These are phyloP conservation scores for Aspergillus funiculosus DNA, from an alignment of 495 filamentous ascomycete genomes.

Conservation along the genomic window DNA sequence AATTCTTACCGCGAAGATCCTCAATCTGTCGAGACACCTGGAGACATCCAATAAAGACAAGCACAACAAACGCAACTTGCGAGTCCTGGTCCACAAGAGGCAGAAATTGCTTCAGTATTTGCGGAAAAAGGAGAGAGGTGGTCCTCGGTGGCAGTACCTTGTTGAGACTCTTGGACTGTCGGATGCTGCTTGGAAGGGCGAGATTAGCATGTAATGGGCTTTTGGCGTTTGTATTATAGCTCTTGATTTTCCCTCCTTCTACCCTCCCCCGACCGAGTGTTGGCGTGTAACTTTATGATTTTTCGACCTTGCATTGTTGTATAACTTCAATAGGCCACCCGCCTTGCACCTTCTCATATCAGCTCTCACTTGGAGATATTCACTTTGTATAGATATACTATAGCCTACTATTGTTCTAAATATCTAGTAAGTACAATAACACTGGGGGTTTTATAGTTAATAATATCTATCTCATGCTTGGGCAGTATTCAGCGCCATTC, in stretches of 20 bases:
- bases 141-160: slow-evolving; percentile 79
- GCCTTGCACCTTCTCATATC: slow-evolving; percentile 1
- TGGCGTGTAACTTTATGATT: slow-evolving; percentile 20
- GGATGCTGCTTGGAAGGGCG: slow-evolving; percentile 77
- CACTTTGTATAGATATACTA: slow-evolving; percentile 16
- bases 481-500: no score
- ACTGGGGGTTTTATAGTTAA: no score
- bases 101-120: slow-evolving; percentile 85
- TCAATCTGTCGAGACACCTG: slow-evolving; percentile 60
- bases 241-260: slow-evolving; percentile 9
- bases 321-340: neutral
- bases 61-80: slow-evolving; percentile 86
- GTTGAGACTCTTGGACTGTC: slow-evolving; percentile 76
- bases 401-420: neutral
- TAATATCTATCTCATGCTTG: no score
- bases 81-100: slow-evolving; percentile 77
- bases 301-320: slow-evolving; percentile 2
- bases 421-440: no score
- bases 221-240: slow-evolving; percentile 12
- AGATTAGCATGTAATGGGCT: slow-evolving; percentile 64
- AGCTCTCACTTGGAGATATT: no score
- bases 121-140: slow-evolving; percentile 82
- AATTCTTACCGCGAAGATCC: slow-evolving; percentile 93
- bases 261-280: slow-evolving; percentile 11
- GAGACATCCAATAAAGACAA: slow-evolving; percentile 64